Conservation (phyloP, 805 yeast species). For the Ogataea ganodermae region DNA sequence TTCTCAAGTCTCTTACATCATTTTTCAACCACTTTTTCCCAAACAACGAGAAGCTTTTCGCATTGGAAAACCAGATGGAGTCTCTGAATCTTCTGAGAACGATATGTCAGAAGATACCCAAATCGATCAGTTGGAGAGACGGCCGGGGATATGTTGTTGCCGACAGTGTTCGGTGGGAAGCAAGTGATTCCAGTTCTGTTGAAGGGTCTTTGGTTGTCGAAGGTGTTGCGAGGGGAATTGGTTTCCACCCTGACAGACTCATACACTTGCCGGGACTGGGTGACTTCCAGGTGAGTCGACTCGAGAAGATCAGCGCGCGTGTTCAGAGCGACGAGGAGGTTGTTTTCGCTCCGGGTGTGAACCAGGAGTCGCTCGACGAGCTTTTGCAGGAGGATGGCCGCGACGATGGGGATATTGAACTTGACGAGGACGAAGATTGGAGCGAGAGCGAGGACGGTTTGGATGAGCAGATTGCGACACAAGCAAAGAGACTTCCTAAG, state of each 20-base stretch:
- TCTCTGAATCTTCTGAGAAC: slow-evolving; percentile 70
- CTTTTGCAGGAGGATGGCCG: slow-evolving; percentile 54
- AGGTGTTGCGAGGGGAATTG: slow-evolving; percentile 87
- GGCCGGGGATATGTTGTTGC: slow-evolving; percentile 86
- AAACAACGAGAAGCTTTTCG: slow-evolving; percentile 72
- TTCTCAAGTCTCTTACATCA: slow-evolving; percentile 61
- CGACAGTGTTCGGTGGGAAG: slow-evolving; percentile 53
- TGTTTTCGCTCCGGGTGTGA: slow-evolving; percentile 37
- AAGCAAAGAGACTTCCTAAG: slow-evolving; percentile 52
- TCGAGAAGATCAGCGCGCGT: slow-evolving; percentile 50
- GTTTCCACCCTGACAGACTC: slow-evolving; percentile 73
- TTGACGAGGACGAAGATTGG: slow-evolving; percentile 36
- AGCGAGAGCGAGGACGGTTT: slow-evolving; percentile 26
- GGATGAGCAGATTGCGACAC: slow-evolving; percentile 28
- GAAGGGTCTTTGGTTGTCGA: slow-evolving; percentile 57
- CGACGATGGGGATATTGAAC: slow-evolving; percentile 42
- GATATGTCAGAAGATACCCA: slow-evolving; percentile 85
- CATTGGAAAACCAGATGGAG: slow-evolving; percentile 68
- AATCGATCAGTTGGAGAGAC: slow-evolving; percentile 88
- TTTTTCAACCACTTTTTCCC: slow-evolving; percentile 80
- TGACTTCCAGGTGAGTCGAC: slow-evolving; percentile 73
- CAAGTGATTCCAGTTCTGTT: slow-evolving; percentile 24
- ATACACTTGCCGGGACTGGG: slow-evolving; percentile 90
- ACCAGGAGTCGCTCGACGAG: slow-evolving; percentile 61
- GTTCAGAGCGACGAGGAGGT: slow-evolving; percentile 23